A percentile compares a stretch with the other conserved stretches of the same genome.
Evolutionary conservation across 495 filamentous ascomycete genomes (phyloP).

Genomic region (Emericellopsis terricola): DNA sequence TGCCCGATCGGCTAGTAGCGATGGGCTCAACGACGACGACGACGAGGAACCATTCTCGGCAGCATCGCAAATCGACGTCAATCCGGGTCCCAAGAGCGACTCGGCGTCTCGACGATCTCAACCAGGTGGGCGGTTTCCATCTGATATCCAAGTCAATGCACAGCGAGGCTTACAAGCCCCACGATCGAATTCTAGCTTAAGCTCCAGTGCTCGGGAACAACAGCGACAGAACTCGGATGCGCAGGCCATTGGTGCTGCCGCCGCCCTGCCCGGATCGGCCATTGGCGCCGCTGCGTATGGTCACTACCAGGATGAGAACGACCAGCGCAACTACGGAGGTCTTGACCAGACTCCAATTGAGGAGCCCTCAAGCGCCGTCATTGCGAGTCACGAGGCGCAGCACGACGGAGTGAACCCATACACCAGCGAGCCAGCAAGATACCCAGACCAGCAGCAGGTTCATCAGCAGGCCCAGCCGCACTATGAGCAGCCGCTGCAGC

Average conservation of each 20-base stretch:
- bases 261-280: conserved; percentile 25
- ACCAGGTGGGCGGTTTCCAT: conserved; percentile 82
- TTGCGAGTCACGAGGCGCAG: conserved; percentile 18
- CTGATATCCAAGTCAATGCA: conserved; percentile 58
- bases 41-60: conserved; percentile 74
- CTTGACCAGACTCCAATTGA: conserved; percentile 14
- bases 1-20: conserved; percentile 50
- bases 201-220: conserved; percentile 31
- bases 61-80: conserved; percentile 25
- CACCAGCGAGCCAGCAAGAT: conserved; percentile 11
- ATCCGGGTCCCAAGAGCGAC: conserved; percentile 25
- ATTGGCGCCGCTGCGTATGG: conserved; percentile 14
- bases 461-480: neutral
- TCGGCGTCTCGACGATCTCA: conserved; percentile 40
- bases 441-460: neutral
- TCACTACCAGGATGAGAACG: neutral
- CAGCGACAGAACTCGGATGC: conserved; percentile 21
- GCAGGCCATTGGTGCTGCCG: conserved; percentile 35
- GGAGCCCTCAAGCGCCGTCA: conserved; percentile 16
- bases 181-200: conserved; percentile 58
- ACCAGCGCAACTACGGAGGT: conserved; percentile 9
- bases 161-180: conserved; percentile 57
- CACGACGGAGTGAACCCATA: conserved; percentile 28
- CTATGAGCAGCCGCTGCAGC: conserved; percentile 1
- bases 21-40: conserved; percentile 61